Conservation (phyloP, 192 early-diverging fungal genomes). For the Backusella tuberculispora region DNA sequence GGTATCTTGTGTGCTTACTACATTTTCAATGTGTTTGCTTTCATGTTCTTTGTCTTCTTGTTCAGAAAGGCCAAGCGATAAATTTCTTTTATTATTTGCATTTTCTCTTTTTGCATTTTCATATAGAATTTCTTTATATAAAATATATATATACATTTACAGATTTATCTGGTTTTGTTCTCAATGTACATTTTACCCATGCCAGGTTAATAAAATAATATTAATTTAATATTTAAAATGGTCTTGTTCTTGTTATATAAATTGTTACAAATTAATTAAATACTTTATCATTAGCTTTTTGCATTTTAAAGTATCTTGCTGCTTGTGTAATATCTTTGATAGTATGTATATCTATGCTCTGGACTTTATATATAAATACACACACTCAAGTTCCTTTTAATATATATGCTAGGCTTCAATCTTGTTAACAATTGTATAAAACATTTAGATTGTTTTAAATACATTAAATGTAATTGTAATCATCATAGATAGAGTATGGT, state of each 20-base stretch:
- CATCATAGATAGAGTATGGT: no score
- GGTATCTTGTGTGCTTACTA: slow-evolving; percentile 62
- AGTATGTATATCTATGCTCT: no score
- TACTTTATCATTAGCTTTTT: no score
- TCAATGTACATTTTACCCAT: slow-evolving; percentile 12
- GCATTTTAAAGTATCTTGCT: no score
- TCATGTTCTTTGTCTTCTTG: slow-evolving; percentile 44
- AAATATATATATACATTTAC: not conserved
- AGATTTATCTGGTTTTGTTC: not conserved
- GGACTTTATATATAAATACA: no score
- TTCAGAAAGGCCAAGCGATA: slow-evolving; percentile 51
- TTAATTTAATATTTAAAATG: not conserved
- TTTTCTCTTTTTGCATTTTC: not conserved
- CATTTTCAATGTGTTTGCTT: slow-evolving; percentile 53
- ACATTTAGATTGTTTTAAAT: no score
- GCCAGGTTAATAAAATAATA: slow-evolving; percentile 3
- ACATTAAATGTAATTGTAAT: no score
- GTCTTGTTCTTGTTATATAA: not conserved
- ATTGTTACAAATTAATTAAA: not conserved
- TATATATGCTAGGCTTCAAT: no score
- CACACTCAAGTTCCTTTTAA: no score
- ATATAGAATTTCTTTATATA: not conserved
- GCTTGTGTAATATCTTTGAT: no score
- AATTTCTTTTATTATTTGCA: not conserved
- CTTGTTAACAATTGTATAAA: no score